Base-by-base conservation (phyloP, 768 basidiomycete species). In the Boletus reticuloceps region DNA sequence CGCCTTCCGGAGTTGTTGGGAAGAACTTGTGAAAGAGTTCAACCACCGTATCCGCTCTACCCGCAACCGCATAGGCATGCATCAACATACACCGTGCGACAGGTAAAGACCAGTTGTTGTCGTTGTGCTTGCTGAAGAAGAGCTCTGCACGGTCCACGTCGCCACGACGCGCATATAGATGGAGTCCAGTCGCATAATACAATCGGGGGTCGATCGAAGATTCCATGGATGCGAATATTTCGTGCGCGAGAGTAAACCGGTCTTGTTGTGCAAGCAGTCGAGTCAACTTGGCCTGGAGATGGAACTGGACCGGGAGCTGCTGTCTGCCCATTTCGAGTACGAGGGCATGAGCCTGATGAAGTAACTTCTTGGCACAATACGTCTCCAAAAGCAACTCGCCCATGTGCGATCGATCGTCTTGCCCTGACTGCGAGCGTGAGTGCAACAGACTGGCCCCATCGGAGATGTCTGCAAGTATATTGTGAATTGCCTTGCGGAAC, bases 21-120 rank as follows among this genome's bases (percentile, higher is more conserved):
- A 84, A 90, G 57, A 80, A 78, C 40, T 78, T 57, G 56, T 81
- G 64, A 69, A 91, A 92, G 29, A 82, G 65, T 41, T 72, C 67
- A 10, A 77, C 69, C 22, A 81, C 79, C 37, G 70, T 68, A 19
- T 74, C 64, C 1, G 69, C 67, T 38, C 72, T 69, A 14, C 80
- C 80, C 12, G 72, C 64, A 31, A 76, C 70, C 6, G 85, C 85
- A 63, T 83, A 76, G 0, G 80, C 77, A 56, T 83, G 80, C 66
- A 92, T 72, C 27, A 83, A 63, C 70, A 78, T 72, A n/a, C 75
- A 72, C 40, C 73, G 70, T 46, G 77, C 75, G 16, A 59, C 58
- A 3, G 58, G 25, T 1, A 58, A 56, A 37, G 61, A 66, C 65
- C 69, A 65, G 5, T 67, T 61, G 19, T 61, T 64, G 12, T 68